These are phyloP conservation scores for Cyclotella kingstonii DNA, from an alignment of 108 stramenopile genomes.

Conservation along the genomic window DNA sequence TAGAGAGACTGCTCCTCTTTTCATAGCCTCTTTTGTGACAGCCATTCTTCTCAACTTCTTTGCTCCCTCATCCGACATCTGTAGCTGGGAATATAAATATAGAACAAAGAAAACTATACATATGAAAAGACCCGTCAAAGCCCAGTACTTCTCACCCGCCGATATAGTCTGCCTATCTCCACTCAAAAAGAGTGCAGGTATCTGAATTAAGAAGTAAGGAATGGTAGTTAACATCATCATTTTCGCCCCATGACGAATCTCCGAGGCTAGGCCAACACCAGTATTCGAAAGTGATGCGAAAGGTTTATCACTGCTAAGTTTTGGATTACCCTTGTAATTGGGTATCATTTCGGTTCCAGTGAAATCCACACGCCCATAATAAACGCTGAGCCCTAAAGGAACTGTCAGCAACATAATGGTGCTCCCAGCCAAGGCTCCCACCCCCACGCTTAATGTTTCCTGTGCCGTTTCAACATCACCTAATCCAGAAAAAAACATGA, in stretches of 20 bases:
- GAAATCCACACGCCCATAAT: slow-evolving; percentile 91
- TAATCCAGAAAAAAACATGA: slow-evolving; percentile 94
- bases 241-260: slow-evolving; percentile 61
- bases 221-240: slow-evolving; percentile 84
- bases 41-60: slow-evolving; percentile 67
- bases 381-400: slow-evolving; percentile 84
- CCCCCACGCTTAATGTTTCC: slow-evolving; percentile 89
- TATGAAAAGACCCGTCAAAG: slow-evolving; percentile 60
- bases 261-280: slow-evolving; percentile 64
- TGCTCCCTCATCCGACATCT: slow-evolving; percentile 53
- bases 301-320: slow-evolving; percentile 27
- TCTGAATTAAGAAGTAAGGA: slow-evolving; percentile 89
- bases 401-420: slow-evolving; percentile 98
- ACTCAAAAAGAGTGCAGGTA: slow-evolving; percentile 70
- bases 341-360: slow-evolving; percentile 27
- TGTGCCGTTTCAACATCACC: slow-evolving; percentile 80
- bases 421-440: slow-evolving; percentile 95
- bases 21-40: slow-evolving; percentile 65
- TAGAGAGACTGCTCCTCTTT: slow-evolving; percentile 61
- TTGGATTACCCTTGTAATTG: slow-evolving; percentile 59
- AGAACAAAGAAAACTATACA: slow-evolving; percentile 65
- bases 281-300: slow-evolving; percentile 31
- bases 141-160: slow-evolving; percentile 75
- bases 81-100: slow-evolving; percentile 77
- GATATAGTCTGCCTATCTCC: slow-evolving; percentile 65